Conservation (phyloP, 1,284 basidiomycete species). For the Cutaneotrichosporon dermatis region DNA sequence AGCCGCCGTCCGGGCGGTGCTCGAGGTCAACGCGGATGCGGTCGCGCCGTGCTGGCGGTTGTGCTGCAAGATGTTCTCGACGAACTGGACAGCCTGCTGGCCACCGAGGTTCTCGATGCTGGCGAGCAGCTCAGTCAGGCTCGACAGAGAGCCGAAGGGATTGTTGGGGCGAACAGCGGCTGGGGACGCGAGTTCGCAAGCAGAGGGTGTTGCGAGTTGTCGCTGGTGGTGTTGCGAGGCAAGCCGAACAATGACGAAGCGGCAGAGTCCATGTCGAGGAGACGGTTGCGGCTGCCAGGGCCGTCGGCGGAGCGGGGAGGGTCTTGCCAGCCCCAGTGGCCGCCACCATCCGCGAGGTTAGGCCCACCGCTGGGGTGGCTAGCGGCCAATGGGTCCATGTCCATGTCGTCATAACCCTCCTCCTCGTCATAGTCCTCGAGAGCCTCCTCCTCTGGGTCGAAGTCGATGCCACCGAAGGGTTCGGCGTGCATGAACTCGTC, state of each 20-base stretch:
- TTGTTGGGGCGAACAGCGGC: conserved; percentile 43
- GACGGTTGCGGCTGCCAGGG: background rate
- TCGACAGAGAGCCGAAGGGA: conserved; percentile 51
- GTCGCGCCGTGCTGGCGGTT: conserved; percentile 24
- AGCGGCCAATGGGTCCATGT: conserved; percentile 8
- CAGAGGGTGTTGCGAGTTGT: conserved; percentile 74
- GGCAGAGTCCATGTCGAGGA: conserved; percentile 20
- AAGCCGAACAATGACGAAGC: conserved; percentile 24
- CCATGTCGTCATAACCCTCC: conserved; percentile 14
- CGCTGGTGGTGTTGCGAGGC: conserved; percentile 30
- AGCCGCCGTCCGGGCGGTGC: conserved; percentile 27
- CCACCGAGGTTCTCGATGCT: conserved; percentile 79
- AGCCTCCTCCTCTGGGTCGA: conserved; percentile 50
- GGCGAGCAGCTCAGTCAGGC: conserved; percentile 62
- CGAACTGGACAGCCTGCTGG: conserved; percentile 71
- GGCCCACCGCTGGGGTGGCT: conserved; percentile 1
- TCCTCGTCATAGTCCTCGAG: conserved; percentile 35
- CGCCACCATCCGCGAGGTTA: conserved; percentile 10
- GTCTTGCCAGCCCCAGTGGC: conserved; percentile 36
- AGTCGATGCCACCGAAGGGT: conserved; percentile 28
- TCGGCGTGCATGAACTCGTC: conserved; percentile 57
- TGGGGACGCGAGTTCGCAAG: conserved; percentile 58
- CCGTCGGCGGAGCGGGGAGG: background rate
- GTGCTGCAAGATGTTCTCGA: conserved; percentile 63
- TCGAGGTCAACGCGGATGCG: conserved; percentile 36